These are phyloP conservation scores for Millerozyma miso DNA, from an alignment of 805 yeast species.

Conservation along the genomic window DNA sequence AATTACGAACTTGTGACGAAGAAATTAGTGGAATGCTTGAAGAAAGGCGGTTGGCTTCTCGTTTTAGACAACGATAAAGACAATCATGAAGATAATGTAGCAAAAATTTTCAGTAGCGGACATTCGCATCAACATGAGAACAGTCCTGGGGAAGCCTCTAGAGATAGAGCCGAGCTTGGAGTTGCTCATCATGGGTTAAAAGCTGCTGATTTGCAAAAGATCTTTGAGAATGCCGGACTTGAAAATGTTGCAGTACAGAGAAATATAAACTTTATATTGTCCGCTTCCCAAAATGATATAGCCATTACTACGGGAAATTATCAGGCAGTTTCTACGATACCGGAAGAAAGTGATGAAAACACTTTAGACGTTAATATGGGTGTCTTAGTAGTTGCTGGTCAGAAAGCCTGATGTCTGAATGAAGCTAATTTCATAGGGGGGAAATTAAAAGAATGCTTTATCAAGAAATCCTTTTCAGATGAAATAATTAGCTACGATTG, in stretches of 20 bases:
- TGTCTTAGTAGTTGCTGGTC: not conserved
- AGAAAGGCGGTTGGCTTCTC: slow-evolving; percentile 29
- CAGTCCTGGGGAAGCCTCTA: not conserved
- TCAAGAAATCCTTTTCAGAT: not conserved
- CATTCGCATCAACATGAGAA: not conserved
- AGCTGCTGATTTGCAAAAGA: not conserved
- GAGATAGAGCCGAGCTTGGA: not conserved
- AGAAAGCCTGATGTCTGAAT: not conserved
- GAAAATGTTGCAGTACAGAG: not conserved
- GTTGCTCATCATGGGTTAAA: not conserved
- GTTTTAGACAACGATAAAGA: slow-evolving; percentile 38
- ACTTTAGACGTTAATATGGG: not conserved
- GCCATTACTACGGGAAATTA: not conserved
- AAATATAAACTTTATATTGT: not conserved
- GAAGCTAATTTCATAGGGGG: not conserved
- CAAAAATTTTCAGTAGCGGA: not conserved
- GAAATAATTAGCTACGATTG: not conserved
- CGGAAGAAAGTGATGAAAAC: not conserved
- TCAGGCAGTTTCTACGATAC: not conserved
- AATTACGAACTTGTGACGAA: slow-evolving; percentile 24
- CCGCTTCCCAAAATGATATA: not conserved
- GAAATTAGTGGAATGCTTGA: slow-evolving; percentile 28
- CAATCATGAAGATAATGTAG: not conserved
- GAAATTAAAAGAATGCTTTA: not conserved
- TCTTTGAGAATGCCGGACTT: not conserved